Base-by-base conservation (phyloP, 768 basidiomycete species). In the Mycena haematopus region DNA sequence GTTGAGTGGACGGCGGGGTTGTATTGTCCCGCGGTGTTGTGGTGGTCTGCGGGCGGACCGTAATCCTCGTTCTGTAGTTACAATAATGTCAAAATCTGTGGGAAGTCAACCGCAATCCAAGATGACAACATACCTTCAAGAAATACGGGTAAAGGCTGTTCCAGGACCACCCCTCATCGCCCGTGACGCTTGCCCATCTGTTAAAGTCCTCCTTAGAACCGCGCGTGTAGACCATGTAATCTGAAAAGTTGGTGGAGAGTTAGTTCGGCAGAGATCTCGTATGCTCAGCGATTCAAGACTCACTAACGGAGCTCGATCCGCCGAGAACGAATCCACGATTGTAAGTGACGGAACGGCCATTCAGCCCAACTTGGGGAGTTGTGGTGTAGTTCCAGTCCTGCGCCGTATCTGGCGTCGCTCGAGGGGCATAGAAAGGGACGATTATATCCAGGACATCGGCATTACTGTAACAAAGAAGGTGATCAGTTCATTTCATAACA, bases 11-110 rank as follows among this genome's bases (percentile, higher is more conserved):
- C 56, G 22, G 74, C 66, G n/a, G n/a, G n/a, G n/a, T n/a, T n/a
- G n/a, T n/a, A n/a, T n/a, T n/a, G n/a, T n/a, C n/a, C n/a, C n/a
- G 3, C 63, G 61, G 65, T 73, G 56, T 76, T 70, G 61, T 74
- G 76, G 49, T 65, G 21, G 53, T 77, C 75, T 5, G 62, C 69
- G 11, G 76, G 77, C 24, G 63, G 59, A 4, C 59, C 62, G 31
- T 69, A 69, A 4, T 46, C 49, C 58, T 77, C 77, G 50, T 67
- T 69, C 75, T 77, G 7, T 17, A 19, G n/a, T 7, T n/a, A n/a
- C n/a, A 31, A 8, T 6, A 11, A 40, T 14, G 46, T 35, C 38
- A 31, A 33, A 21, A n/a, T n/a, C n/a, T 24, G 2, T 4, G 21
- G 17, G 54, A 21, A 6, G 25, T n/a, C 3, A 13, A 21, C 49